phyloP scores from a whole-genome alignment of 2,329 filamentous ascomycete genomes.

The Gnomoniopsis sp. region DNA sequence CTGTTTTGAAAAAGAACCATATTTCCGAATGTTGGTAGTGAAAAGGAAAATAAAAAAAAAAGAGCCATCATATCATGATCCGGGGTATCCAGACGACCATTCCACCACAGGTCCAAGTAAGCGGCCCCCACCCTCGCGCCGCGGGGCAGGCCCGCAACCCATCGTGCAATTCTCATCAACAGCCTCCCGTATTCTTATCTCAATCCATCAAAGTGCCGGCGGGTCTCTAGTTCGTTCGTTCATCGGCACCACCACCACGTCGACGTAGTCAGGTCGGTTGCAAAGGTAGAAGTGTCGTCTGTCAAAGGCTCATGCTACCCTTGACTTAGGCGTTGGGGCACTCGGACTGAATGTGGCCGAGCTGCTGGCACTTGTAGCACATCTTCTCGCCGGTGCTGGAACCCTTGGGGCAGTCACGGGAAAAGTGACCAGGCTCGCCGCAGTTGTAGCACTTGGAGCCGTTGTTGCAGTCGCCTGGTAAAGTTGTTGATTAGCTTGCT shows the following conservation, averaged over 20 bases:
- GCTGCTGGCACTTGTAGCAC: slow-evolving; percentile 91
- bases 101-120: slow-evolving; percentile 20
- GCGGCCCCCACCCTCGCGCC: slow-evolving; percentile 13
- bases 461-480: slow-evolving; percentile 81
- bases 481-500: slow-evolving; percentile 11
- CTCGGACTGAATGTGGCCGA: slow-evolving; percentile 86
- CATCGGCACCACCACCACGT: slow-evolving; percentile 10
- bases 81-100: slow-evolving; percentile 21
- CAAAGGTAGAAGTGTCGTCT: slow-evolving; percentile 16
- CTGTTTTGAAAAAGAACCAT: not conserved
- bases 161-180: slow-evolving; percentile 17
- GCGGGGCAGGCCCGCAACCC: slow-evolving; percentile 17
- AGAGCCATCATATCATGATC: slow-evolving; percentile 20
- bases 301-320: not conserved
- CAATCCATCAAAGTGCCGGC: slow-evolving; percentile 10
- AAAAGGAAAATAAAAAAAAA: slow-evolving; percentile 7
- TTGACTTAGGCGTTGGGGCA: slow-evolving; percentile 74
- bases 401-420: slow-evolving; percentile 93
- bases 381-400: slow-evolving; percentile 84
- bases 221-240: slow-evolving; percentile 8
- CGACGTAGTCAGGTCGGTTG: slow-evolving; percentile 18
- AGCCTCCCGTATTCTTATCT: slow-evolving; percentile 13
- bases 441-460: slow-evolving; percentile 99
- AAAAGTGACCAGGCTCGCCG: slow-evolving; percentile 88
- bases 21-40: not conserved